Percentiles rank a stretch among this genome's conserved stretches.
These are phyloP conservation scores for Favolaschia claudopus DNA, from an alignment of 768 basidiomycete species.

Conservation along the genomic window DNA sequence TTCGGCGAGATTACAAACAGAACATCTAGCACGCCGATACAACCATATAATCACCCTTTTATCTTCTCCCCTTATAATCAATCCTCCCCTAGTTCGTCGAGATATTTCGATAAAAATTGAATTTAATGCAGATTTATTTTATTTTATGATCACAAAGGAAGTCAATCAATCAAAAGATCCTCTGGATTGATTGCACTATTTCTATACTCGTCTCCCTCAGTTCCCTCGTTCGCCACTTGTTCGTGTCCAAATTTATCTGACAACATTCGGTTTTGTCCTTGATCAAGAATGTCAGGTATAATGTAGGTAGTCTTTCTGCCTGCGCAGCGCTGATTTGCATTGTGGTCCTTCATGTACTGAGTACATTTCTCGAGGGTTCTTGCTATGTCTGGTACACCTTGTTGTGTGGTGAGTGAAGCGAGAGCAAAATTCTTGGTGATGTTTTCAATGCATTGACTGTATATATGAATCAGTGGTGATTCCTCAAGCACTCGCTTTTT, in stretches of 20 bases:
- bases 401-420: slow-evolving; percentile 31
- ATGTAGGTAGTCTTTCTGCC: slow-evolving; percentile 21
- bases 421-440: slow-evolving; percentile 36
- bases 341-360: slow-evolving; percentile 19
- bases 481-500: slow-evolving; percentile 39
- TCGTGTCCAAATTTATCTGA: slow-evolving; percentile 36
- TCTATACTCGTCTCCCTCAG: slow-evolving; percentile 13
- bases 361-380: slow-evolving; percentile 30
- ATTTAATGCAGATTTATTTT: no score
- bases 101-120: neutral
- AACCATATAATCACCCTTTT: neutral
- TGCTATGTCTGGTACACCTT: slow-evolving; percentile 36
- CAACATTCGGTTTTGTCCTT: slow-evolving; percentile 10
- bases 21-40: no score
- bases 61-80: neutral
- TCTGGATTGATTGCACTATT: slow-evolving; percentile 21
- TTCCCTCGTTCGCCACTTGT: slow-evolving; percentile 6
- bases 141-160: no score
- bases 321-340: slow-evolving; percentile 11
- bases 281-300: slow-evolving; percentile 26
- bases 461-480: slow-evolving; percentile 43
- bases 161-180: no score
- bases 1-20: no score
- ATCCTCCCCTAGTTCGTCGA: neutral
- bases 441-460: slow-evolving; percentile 30